Evolutionary conservation across 176 grass and related monocot species (phyloP).

Genomic region (Musa acuminata): DNA sequence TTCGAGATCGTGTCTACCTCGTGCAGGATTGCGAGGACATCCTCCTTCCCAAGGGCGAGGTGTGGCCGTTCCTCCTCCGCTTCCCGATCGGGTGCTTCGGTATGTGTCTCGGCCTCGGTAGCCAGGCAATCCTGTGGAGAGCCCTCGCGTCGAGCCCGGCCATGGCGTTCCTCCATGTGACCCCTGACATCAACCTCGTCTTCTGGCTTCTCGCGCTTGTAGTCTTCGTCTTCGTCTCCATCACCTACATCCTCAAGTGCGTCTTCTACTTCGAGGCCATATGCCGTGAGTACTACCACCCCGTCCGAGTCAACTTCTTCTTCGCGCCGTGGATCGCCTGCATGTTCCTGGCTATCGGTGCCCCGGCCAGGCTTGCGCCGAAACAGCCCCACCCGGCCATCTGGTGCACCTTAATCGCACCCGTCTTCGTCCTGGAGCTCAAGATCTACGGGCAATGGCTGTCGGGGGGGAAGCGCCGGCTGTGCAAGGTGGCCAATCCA

Average conservation of each 20-base stretch:
- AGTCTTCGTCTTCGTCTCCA: constrained; percentile 40
- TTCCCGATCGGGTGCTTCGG: constrained; percentile 95
- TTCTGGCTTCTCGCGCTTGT: constrained; percentile 61
- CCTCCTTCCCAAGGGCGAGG: constrained; percentile 71
- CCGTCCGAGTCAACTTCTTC: constrained; percentile 94
- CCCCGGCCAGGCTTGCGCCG: constrained; percentile 38
- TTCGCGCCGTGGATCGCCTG: constrained; percentile 84
- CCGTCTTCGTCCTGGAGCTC: constrained; percentile 76
- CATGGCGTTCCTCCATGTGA: constrained; percentile 64
- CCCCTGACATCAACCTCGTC: constrained; percentile 56
- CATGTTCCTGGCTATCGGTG: constrained; percentile 91
- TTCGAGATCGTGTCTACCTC: neutral
- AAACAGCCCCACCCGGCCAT: constrained; percentile 49
- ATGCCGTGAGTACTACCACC: constrained; percentile 94
- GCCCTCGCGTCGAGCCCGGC: constrained; percentile 52
- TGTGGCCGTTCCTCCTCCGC: constrained; percentile 93
- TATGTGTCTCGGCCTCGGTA: constrained; percentile 74
- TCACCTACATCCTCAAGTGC: constrained; percentile 87
- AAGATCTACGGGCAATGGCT: constrained; percentile 98
- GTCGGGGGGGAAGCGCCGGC: constrained; percentile 75
- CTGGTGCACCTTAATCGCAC: constrained; percentile 56
- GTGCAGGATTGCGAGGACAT: constrained; percentile 80
- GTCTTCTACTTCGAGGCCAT: constrained; percentile 99
- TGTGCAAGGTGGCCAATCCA: constrained; percentile 96
- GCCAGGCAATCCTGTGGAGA: constrained; percentile 91